A percentile compares a stretch with the other conserved stretches of the same genome.
These are phyloP conservation scores for Malassezia psittaci DNA, from an alignment of 1,284 basidiomycete genomes.

Conservation along the genomic window DNA sequence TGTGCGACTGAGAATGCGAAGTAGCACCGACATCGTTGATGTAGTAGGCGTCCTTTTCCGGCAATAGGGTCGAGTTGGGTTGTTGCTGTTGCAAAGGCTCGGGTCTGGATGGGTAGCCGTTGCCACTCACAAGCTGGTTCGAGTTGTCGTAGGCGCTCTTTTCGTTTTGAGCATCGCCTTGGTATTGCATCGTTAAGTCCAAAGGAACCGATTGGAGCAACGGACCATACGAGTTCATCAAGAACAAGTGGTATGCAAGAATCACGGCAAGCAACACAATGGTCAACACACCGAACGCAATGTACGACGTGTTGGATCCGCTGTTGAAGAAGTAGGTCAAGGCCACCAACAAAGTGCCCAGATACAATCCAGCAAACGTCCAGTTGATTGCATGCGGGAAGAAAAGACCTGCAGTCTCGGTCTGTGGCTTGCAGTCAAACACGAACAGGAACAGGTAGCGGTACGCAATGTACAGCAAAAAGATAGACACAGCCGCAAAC, in stretches of 20 bases:
- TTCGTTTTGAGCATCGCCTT: not conserved
- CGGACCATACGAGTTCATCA: not conserved
- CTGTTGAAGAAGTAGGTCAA: constrained; percentile 39
- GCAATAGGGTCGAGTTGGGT: not conserved
- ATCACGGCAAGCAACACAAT: constrained; percentile 6
- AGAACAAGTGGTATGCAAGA: constrained; percentile 11
- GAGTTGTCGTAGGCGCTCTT: not conserved
- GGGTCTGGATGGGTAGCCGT: not conserved
- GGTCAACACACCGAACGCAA: constrained; percentile 16
- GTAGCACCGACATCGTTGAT: constrained; percentile 16
- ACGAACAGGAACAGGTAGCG: constrained; percentile 56
- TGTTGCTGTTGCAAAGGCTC: not conserved
- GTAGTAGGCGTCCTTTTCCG: constrained; percentile 24
- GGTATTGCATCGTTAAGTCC: not conserved
- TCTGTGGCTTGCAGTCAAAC: constrained; percentile 59
- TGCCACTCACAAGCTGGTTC: no score
- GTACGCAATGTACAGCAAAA: constrained; percentile 61
- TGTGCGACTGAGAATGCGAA: constrained; percentile 3
- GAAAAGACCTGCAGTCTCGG: constrained; percentile 86
- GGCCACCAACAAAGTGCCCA: constrained; percentile 38
- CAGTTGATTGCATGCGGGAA: constrained; percentile 90
- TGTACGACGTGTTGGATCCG: constrained; percentile 7
- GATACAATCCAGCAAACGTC: constrained; percentile 66
- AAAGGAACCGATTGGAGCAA: not conserved
- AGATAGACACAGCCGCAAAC: constrained; percentile 70